Conservation (phyloP, 192 early-diverging fungal genomes). For the Podila horticola region DNA sequence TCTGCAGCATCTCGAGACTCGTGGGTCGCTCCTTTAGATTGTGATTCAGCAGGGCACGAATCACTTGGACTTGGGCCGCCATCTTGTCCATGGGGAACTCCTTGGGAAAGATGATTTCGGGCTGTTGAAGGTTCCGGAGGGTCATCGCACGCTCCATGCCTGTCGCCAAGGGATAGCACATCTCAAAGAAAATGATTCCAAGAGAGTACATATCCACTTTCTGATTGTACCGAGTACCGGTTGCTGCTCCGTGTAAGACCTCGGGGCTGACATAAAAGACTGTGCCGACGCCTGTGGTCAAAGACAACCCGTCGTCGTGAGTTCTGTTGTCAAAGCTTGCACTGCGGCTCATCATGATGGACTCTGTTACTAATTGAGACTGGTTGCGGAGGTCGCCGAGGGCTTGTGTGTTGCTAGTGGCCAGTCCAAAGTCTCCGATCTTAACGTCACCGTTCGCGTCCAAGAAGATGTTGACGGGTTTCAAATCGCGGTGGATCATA, state of each 20-base stretch:
- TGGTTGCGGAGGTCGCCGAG: slow-evolving; percentile 41
- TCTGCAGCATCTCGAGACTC: slow-evolving; percentile 84
- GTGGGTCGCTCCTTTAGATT: slow-evolving; percentile 81
- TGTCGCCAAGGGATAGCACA: slow-evolving; percentile 77
- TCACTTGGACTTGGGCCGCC: slow-evolving; percentile 76
- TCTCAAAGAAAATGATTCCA: slow-evolving; percentile 83
- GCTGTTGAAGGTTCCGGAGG: slow-evolving; percentile 74
- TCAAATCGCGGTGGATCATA: slow-evolving; percentile 92
- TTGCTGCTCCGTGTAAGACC: slow-evolving; percentile 45
- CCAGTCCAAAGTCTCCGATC: slow-evolving; percentile 83
- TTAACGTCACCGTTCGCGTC: slow-evolving; percentile 69
- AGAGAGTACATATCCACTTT: slow-evolving; percentile 90
- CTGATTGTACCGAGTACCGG: slow-evolving; percentile 72
- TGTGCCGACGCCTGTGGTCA: slow-evolving; percentile 90
- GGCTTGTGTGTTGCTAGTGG: slow-evolving; percentile 60
- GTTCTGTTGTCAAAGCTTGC: slow-evolving; percentile 49
- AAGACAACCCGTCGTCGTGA: slow-evolving; percentile 63
- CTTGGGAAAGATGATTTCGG: slow-evolving; percentile 75
- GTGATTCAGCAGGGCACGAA: slow-evolving; percentile 77
- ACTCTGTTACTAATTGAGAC: slow-evolving; percentile 30
- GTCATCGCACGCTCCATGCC: slow-evolving; percentile 83
- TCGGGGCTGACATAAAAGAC: slow-evolving; percentile 87
- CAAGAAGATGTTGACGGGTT: slow-evolving; percentile 87
- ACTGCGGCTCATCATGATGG: slow-evolving; percentile 45
- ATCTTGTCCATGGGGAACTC: slow-evolving; percentile 72